A percentile compares a stretch with the other conserved stretches of the same genome.
These are phyloP conservation scores for Tanozyma kutaoensis DNA, from an alignment of 805 yeast species.

Conservation along the genomic window DNA sequence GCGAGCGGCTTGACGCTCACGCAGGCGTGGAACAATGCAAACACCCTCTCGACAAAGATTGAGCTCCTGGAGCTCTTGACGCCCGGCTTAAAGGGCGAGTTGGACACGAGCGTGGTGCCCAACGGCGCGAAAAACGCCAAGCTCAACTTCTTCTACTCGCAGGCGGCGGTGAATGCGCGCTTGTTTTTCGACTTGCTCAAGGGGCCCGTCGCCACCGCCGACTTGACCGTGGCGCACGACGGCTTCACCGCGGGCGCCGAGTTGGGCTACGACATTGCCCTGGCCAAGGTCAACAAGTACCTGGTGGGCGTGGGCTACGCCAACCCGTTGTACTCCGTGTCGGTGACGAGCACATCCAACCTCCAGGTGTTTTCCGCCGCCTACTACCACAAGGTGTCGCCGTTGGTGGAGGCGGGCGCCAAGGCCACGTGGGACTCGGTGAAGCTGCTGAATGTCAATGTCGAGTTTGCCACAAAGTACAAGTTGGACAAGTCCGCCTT, in stretches of 20 bases:
- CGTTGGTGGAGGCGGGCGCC: conserved; percentile 92
- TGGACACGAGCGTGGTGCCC: conserved; percentile 81
- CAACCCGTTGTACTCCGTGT: conserved; percentile 75
- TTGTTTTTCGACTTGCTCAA: conserved; percentile 90
- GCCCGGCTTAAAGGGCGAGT: conserved; percentile 89
- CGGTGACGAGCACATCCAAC: conserved; percentile 76
- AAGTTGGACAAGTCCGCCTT: conserved; percentile 76
- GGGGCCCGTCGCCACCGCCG: conserved; percentile 94
- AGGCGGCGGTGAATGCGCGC: conserved; percentile 87
- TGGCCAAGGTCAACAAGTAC: conserved; percentile 88
- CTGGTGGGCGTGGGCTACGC: conserved; percentile 90
- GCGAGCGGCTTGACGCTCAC: conserved; percentile 84
- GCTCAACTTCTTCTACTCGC: conserved; percentile 81
- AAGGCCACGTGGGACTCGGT: conserved; percentile 93
- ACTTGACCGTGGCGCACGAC: conserved; percentile 87
- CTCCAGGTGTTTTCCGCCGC: conserved; percentile 86
- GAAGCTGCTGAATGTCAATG: conserved; percentile 67
- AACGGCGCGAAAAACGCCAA: conserved; percentile 75
- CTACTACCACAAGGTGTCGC: conserved; percentile 91
- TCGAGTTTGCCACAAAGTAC: conserved; percentile 95
- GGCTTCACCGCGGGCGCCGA: conserved; percentile 97
- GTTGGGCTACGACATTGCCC: conserved; percentile 88
- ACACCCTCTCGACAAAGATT: conserved; percentile 81
- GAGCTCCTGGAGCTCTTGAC: conserved; percentile 86
- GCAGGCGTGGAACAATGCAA: conserved; percentile 97